Evolutionary conservation across 345 rosid genomes (phyloP), one percentile per base, ranked within the genome.

Genomic region (Iberis pinnata): DNA sequence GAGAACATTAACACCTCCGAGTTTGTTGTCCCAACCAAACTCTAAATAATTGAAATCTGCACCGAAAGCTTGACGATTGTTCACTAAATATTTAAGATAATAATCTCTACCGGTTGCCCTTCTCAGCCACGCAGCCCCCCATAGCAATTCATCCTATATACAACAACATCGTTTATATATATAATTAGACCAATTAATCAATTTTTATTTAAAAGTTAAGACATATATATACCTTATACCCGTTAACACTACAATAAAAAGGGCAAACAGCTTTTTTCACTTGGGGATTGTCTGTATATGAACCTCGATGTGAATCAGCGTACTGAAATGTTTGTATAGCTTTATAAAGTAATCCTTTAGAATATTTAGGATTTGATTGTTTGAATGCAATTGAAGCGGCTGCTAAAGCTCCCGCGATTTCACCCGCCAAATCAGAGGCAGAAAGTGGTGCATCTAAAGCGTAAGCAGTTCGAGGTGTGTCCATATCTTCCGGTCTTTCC

Each of bases 401-500:
- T 0, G 98, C 92, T 10, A 87, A 69, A 1, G 98, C 87, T 4
- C 96, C 96, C 0, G 92, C 80, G 18, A 80, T 80, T 76, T 87
- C 98, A 0, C 80, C 92, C 1, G 95, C 70, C 15, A 90, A 75
- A 47, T 87, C 98, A 0, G 98, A 80, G 8, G 88, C 96, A 0
- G 95, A 85, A 13, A 60, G 18, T 18, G 71, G 74, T 40, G 51
- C 35, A 10, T 76, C 71, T 17, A 87, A 70, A 13, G 71, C 79
- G 56, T 70, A 90, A 12, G 84, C 73, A 12, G 79, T 90, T 45
- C 98, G 70, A 13, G 84, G 82, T 0, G 96, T 86, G 70, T 87
- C 95, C 94, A 89, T 89, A 57, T 89, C 96, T 70, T 86, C 92
- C 1, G 96, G 96, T 63, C 96, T 80, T 64, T 87, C 80, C 95